Evolutionary conservation across 331 rosid species (phyloP).

Genomic region (Erythrophleum ivorense): DNA sequence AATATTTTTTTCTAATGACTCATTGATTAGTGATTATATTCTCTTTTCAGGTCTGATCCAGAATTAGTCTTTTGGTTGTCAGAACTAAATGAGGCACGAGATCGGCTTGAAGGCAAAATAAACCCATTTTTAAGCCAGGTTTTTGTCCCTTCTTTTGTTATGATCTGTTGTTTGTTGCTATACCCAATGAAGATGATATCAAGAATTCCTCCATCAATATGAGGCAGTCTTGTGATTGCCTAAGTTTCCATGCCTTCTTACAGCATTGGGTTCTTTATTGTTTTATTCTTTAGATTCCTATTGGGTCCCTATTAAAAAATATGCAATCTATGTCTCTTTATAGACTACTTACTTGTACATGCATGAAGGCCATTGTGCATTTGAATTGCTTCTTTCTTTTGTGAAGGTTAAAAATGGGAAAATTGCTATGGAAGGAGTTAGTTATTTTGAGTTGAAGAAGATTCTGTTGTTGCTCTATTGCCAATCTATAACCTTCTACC

Average conservation of each 20-base stretch:
- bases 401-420: conserved; percentile 71
- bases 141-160: conserved; percentile 21
- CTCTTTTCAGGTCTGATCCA: conserved; percentile 77
- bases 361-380: conserved; percentile 12
- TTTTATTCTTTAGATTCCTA: conserved; percentile 12
- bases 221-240: conserved; percentile 20
- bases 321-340: not conserved
- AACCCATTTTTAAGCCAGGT: conserved; percentile 83
- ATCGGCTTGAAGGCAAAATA: conserved; percentile 69
- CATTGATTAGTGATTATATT: conserved; percentile 33
- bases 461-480: conserved; percentile 71
- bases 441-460: conserved; percentile 79
- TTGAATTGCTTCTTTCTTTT: conserved; percentile 42
- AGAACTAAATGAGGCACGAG: conserved; percentile 76
- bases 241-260: not conserved
- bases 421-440: conserved; percentile 58
- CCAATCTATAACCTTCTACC: conserved; percentile 89
- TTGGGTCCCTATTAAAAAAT: not conserved
- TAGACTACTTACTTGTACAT: conserved; percentile 4
- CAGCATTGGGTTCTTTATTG: not conserved
- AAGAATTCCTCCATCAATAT: conserved; percentile 1
- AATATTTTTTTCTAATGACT: conserved; percentile 2
- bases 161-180: not conserved
- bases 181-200: conserved; percentile 33
- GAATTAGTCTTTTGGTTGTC: conserved; percentile 80